Conservation (phyloP, 768 basidiomycete genomes). For the Cantharellus cinnabarinus region DNA sequence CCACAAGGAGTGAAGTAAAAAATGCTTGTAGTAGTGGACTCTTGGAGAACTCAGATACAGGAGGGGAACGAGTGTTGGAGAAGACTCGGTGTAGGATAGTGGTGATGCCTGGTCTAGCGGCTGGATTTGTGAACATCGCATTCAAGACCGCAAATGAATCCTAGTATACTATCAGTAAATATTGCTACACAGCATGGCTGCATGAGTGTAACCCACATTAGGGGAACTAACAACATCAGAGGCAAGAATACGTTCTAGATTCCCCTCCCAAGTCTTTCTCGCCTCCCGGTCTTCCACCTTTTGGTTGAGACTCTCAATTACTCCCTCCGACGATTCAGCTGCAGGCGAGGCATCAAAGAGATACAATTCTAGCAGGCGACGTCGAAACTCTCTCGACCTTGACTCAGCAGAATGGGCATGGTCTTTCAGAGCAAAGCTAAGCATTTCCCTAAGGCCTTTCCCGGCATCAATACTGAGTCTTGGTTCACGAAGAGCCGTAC, state of each 20-base stretch:
- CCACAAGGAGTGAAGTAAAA: conserved; percentile 47
- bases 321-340: conserved; percentile 41
- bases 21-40: conserved; percentile 47
- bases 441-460: conserved; percentile 50
- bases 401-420: conserved; percentile 20
- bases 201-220: conserved; percentile 23
- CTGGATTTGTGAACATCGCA: conserved; percentile 36
- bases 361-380: conserved; percentile 52
- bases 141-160: conserved; percentile 51
- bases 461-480: conserved; percentile 37
- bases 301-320: conserved; percentile 46
- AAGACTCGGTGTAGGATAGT: conserved; percentile 29
- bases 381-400: conserved; percentile 43
- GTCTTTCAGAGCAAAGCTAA: conserved; percentile 37
- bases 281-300: conserved; percentile 37
- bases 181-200: not conserved
- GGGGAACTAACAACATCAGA: conserved; percentile 42
- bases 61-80: conserved; percentile 13
- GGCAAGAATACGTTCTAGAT: conserved; percentile 56
- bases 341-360: conserved; percentile 61
- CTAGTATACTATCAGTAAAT: conserved; percentile 19
- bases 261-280: conserved; percentile 51
- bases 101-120: conserved; percentile 47
- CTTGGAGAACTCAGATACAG: conserved; percentile 17
- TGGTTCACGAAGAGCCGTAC: conserved; percentile 59